phyloP scores from a whole-genome alignment of 345 rosid species.

The Cardamine resedifolia region DNA sequence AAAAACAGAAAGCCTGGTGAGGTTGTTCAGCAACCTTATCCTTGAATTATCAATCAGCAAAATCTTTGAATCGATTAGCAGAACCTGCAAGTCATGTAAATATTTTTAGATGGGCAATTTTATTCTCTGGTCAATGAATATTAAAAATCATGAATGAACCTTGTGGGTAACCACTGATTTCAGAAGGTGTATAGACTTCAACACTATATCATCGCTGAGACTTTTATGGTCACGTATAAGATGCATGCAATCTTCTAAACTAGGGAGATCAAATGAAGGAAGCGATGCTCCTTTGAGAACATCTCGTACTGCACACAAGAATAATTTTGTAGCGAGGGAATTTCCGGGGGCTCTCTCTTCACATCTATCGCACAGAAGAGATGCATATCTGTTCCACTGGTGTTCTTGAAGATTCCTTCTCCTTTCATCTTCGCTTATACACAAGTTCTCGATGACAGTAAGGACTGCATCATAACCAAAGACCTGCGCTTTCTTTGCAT shows the following conservation, averaged over 20 bases:
- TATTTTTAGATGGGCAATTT: background rate
- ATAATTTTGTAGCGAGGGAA: background rate
- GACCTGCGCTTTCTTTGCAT: conserved; percentile 11
- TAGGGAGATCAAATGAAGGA: background rate
- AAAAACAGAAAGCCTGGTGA: conserved; percentile 14
- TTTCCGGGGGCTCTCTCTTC: background rate
- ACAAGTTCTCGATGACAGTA: no score
- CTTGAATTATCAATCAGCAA: conserved; percentile 23
- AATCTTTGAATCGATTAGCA: conserved; percentile 1
- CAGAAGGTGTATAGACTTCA: background rate
- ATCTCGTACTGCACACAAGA: conserved; percentile 24
- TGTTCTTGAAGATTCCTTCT: conserved; percentile 11
- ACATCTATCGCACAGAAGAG: conserved; percentile 31
- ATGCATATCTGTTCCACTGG: conserved; percentile 28
- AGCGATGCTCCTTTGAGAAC: conserved; percentile 6
- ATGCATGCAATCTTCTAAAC: conserved; percentile 9
- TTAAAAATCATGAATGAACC: conserved; percentile 2
- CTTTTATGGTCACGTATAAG: background rate
- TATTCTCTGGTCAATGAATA: background rate
- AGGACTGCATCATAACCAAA: conserved; percentile 1
- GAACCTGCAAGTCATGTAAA: conserved; percentile 13
- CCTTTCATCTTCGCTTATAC: conserved; percentile 6
- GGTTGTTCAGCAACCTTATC: background rate
- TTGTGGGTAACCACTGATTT: background rate
- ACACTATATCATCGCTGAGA: conserved; percentile 19